These are phyloP conservation scores for Pichia deserticola DNA, from an alignment of 805 yeast species.

Conservation along the genomic window DNA sequence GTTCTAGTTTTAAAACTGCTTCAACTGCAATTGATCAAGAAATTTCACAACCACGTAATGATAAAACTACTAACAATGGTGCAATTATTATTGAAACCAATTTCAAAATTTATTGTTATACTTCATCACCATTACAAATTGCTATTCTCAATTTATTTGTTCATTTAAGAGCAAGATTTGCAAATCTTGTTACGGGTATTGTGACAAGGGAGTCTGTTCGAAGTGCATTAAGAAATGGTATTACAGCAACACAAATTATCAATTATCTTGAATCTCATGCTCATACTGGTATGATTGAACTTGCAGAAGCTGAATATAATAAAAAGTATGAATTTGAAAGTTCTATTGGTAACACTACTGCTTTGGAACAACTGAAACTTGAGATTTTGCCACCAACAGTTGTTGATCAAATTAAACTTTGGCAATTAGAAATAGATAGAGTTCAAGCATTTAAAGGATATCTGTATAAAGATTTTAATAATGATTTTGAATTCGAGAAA, in stretches of 20 bases:
- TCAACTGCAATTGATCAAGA: slow-evolving; percentile 71
- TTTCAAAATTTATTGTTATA: slow-evolving; percentile 86
- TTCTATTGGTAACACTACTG: slow-evolving; percentile 31
- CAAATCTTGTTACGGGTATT: slow-evolving; percentile 90
- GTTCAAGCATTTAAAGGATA: slow-evolving; percentile 83
- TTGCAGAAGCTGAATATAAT: slow-evolving; percentile 61
- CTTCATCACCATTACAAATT: slow-evolving; percentile 89
- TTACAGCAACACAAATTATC: slow-evolving; percentile 91
- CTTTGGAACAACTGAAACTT: slow-evolving; percentile 41
- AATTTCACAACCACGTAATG: slow-evolving; percentile 27
- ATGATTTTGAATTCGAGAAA: slow-evolving; percentile 65
- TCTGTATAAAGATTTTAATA: slow-evolving; percentile 77
- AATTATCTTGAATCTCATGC: slow-evolving; percentile 87
- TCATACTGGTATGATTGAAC: slow-evolving; percentile 79
- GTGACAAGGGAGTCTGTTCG: slow-evolving; percentile 89
- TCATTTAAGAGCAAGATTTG: slow-evolving; percentile 73
- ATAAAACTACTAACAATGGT: slow-evolving; percentile 34
- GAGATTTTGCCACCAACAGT: slow-evolving; percentile 88
- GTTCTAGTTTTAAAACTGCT: slow-evolving; percentile 63
- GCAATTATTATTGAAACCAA: slow-evolving; percentile 88
- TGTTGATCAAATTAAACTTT: slow-evolving; percentile 88
- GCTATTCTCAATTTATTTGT: slow-evolving; percentile 87
- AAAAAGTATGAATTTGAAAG: slow-evolving; percentile 61
- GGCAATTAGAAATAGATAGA: slow-evolving; percentile 96
- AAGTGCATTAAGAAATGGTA: slow-evolving; percentile 76